A percentile compares a stretch with the other conserved stretches of the same genome.
Evolutionary conservation across 2,329 filamentous ascomycete species (phyloP).

Genomic region (Curvularia hawaiiensis): DNA sequence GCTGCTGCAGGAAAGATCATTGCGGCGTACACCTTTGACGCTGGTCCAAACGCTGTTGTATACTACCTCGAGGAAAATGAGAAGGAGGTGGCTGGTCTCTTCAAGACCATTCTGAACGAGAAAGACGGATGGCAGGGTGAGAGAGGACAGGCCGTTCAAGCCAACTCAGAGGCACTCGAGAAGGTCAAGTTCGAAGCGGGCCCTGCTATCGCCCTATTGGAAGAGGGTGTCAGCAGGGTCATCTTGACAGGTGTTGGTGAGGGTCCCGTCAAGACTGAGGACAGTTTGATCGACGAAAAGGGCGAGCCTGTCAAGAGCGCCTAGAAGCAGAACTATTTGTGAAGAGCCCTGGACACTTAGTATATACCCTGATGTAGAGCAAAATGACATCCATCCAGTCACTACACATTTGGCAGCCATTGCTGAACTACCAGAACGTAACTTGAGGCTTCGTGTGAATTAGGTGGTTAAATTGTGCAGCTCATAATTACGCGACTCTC

Average conservation of each 20-base stretch:
- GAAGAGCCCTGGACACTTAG: background rate
- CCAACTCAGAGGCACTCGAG: conserved; percentile 62
- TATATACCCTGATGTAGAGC: conserved; percentile 13
- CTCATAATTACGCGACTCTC: background rate
- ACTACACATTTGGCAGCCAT: background rate
- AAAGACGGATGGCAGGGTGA: conserved; percentile 73
- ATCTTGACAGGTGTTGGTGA: conserved; percentile 93
- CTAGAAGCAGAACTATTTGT: conserved; percentile 12
- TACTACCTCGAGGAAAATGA: conserved; percentile 89
- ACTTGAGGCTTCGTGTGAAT: background rate
- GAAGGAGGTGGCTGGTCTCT: conserved; percentile 73
- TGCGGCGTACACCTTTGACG: conserved; percentile 96
- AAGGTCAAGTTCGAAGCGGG: conserved; percentile 58
- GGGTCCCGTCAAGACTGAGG: conserved; percentile 79
- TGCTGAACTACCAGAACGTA: background rate
- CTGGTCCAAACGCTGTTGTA: conserved; percentile 93
- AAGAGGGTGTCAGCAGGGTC: conserved; percentile 82
- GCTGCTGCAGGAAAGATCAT: conserved; percentile 75
- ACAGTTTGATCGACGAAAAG: conserved; percentile 74
- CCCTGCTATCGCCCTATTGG: conserved; percentile 57
- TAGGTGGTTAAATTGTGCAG: conserved; percentile 1
- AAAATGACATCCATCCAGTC: background rate
- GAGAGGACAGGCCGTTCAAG: conserved; percentile 59
- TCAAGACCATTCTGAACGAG: conserved; percentile 69
- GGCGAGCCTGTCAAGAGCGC: conserved; percentile 36